Evolutionary conservation across 169 alveolate species (phyloP).

Genomic region (Fabrea salina): DNA sequence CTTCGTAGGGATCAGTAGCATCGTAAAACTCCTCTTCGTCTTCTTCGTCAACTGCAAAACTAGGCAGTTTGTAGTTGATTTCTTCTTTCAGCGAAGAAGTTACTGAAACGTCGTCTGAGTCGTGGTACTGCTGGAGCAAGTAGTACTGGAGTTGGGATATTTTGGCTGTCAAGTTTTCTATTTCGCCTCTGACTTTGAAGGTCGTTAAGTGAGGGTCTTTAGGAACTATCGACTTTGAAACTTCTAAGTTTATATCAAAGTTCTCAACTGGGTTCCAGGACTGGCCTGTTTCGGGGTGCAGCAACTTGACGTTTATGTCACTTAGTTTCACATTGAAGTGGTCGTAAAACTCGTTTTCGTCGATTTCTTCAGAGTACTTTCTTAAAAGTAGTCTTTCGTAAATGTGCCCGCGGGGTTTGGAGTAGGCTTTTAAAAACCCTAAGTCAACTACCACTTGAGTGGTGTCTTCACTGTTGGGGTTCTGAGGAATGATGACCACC

Average conservation of each 20-base stretch:
- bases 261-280: neutral
- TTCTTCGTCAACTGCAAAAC: neutral
- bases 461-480: constrained; percentile 21
- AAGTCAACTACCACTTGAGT: neutral
- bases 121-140: neutral
- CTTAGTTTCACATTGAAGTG: neutral
- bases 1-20: neutral
- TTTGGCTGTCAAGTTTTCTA: neutral
- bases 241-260: neutral
- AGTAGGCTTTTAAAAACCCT: neutral
- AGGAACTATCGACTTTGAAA: neutral
- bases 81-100: neutral
- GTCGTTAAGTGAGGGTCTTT: constrained; percentile 25
- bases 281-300: neutral
- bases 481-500: neutral
- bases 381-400: neutral
- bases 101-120: neutral
- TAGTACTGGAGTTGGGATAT: neutral
- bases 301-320: constrained; percentile 3
- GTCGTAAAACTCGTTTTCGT: constrained; percentile 26
- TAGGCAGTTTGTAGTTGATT: neutral
- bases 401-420: neutral
- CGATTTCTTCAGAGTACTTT: constrained; percentile 13
- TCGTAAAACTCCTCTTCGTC: constrained; percentile 31
- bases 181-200: neutral